Percentiles rank a stretch among this genome's conserved stretches.
These are phyloP conservation scores for Zoysia matrella DNA, from an alignment of 202 grass and related monocot species.

Conservation along the genomic window DNA sequence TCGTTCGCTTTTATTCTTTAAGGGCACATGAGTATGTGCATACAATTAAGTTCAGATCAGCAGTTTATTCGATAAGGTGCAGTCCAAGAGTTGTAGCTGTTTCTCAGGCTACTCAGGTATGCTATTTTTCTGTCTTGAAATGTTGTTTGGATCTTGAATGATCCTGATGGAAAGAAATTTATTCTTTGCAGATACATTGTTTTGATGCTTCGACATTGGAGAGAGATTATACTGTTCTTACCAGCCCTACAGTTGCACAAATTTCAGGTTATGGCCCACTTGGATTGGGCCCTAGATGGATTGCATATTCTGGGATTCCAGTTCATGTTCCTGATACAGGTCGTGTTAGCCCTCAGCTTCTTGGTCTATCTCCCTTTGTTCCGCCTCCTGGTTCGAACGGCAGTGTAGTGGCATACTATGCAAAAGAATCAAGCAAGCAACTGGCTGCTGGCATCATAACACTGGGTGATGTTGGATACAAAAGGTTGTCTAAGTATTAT, in stretches of 20 bases:
- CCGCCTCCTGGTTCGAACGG: conserved; percentile 55
- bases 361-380: conserved; percentile 48
- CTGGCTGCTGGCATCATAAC: conserved; percentile 81
- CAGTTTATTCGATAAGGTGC: conserved; percentile 85
- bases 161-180: conserved; percentile 37
- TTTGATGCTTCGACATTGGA: conserved; percentile 82
- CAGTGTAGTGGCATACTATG: conserved; percentile 81
- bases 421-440: conserved; percentile 93
- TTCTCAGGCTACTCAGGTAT: conserved; percentile 88
- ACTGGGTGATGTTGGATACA: conserved; percentile 90
- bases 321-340: conserved; percentile 64
- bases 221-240: conserved; percentile 75
- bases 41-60: conserved; percentile 76
- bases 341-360: conserved; percentile 75
- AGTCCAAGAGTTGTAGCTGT: conserved; percentile 81
- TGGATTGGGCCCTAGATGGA: conserved; percentile 83
- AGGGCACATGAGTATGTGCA: conserved; percentile 76
- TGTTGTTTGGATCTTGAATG: conserved; percentile 12
- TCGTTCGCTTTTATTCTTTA: conserved; percentile 87
- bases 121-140: conserved; percentile 25
- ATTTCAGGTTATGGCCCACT: conserved; percentile 80
- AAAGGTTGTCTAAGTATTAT: conserved; percentile 77
- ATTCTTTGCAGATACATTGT: conserved; percentile 87
- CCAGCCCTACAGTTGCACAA: conserved; percentile 60
- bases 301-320: conserved; percentile 82